These are phyloP conservation scores for Aspergillus nidulans DNA, from an alignment of 495 filamentous ascomycete species.

Conservation along the genomic window DNA sequence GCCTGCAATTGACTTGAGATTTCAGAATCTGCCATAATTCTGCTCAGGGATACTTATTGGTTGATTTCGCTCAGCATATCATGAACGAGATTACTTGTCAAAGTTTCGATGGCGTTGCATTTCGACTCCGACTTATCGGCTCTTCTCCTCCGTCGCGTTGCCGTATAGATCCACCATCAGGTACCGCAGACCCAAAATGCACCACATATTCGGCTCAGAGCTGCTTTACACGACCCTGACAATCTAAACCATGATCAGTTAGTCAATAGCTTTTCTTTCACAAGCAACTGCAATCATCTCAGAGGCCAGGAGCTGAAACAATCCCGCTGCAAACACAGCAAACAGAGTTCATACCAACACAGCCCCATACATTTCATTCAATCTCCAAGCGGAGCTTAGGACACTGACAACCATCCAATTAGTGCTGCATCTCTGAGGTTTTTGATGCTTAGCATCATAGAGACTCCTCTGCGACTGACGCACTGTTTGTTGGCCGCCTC, in stretches of 20 bases:
- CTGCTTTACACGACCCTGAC: not conserved
- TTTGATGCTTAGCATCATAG: too few species aligned
- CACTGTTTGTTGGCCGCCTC: too few species aligned
- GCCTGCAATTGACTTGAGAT: not conserved
- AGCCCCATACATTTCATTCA: not conserved
- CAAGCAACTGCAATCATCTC: too few species aligned
- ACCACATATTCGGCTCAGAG: not conserved
- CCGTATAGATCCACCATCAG: not conserved
- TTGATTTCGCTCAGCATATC: not conserved
- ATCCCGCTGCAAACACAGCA: constrained; percentile 16
- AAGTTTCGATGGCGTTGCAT: not conserved
- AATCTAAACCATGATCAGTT: not conserved
- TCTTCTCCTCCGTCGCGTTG: not conserved
- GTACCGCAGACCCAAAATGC: not conserved
- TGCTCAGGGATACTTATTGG: not conserved
- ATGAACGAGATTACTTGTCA: not conserved
- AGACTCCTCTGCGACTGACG: too few species aligned
- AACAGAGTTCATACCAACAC: constrained; percentile 6
- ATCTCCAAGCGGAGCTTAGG: not conserved
- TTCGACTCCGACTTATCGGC: not conserved
- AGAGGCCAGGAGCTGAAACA: not conserved
- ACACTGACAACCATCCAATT: not conserved
- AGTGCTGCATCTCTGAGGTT: not conserved
- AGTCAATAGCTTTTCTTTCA: not conserved
- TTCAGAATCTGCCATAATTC: not conserved